Conservation (phyloP, 805 yeast species). For the Teunomyces lycoperdinae region DNA sequence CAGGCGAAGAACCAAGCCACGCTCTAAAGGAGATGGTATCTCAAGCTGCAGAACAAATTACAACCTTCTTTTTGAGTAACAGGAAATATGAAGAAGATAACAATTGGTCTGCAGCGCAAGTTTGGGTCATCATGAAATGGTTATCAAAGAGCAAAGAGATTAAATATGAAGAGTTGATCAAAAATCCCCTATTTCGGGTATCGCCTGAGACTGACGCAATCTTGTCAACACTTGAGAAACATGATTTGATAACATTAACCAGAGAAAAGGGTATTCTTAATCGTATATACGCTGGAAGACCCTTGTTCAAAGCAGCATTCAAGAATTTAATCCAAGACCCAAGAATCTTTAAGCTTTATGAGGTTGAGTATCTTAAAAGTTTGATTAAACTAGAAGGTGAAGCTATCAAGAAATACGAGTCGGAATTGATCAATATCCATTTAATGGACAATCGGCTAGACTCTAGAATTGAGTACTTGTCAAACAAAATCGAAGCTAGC, state of each 20-base stretch:
- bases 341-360: slow-evolving; percentile 57
- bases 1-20: slow-evolving; percentile 78
- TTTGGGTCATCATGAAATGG: slow-evolving; percentile 76
- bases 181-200: slow-evolving; percentile 58
- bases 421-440: slow-evolving; percentile 62
- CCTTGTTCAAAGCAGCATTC: slow-evolving; percentile 81
- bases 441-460: slow-evolving; percentile 53
- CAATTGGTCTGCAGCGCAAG: slow-evolving; percentile 74
- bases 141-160: slow-evolving; percentile 51
- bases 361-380: slow-evolving; percentile 54
- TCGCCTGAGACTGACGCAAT: slow-evolving; percentile 45
- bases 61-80: slow-evolving; percentile 64
- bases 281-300: slow-evolving; percentile 75
- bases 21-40: slow-evolving; percentile 78
- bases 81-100: slow-evolving; percentile 27
- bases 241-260: slow-evolving; percentile 69
- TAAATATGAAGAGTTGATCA: slow-evolving; percentile 49
- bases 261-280: slow-evolving; percentile 74
- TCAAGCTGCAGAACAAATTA: slow-evolving; percentile 84
- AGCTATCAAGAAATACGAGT: slow-evolving; percentile 64
- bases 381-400: slow-evolving; percentile 58
- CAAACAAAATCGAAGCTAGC: slow-evolving; percentile 61
- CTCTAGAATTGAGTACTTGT: slow-evolving; percentile 63
- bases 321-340: slow-evolving; percentile 56
- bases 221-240: slow-evolving; percentile 70